Conservation (phyloP, 2,329 filamentous ascomycete species). For the Cercospora sp. region DNA sequence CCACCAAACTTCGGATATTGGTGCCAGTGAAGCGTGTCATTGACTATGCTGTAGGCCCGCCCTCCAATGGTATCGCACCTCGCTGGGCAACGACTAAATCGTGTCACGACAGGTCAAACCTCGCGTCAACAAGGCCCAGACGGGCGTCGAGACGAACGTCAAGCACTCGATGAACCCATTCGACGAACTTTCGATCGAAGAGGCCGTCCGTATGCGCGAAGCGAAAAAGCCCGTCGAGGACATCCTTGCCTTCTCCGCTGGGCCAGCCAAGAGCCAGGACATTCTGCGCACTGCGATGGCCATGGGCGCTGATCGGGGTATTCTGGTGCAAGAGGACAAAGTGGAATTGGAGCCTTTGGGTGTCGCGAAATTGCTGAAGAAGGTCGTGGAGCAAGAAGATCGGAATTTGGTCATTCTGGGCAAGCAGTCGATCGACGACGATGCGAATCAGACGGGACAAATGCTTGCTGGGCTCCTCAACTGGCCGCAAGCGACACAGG, state of each 20-base stretch:
- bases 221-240: constrained; percentile 71
- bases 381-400: constrained; percentile 78
- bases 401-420: constrained; percentile 91
- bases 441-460: constrained; percentile 92
- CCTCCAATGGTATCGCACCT: constrained; percentile 2
- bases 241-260: constrained; percentile 85
- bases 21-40: constrained; percentile 60
- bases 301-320: constrained; percentile 91
- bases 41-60: constrained; percentile 58
- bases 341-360: constrained; percentile 81
- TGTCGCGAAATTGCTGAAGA: constrained; percentile 85
- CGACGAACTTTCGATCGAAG: constrained; percentile 96
- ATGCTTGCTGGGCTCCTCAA: constrained; percentile 92
- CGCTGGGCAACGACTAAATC: not conserved
- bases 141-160: constrained; percentile 87
- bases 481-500: constrained; percentile 95
- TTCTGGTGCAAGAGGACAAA: constrained; percentile 72
- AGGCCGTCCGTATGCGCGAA: constrained; percentile 91
- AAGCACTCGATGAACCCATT: constrained; percentile 99
- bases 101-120: constrained; percentile 60
- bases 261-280: constrained; percentile 83
- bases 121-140: constrained; percentile 70
- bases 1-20: constrained; percentile 55
- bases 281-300: constrained; percentile 95
- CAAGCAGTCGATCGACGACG: constrained; percentile 98